Conservation (phyloP, 768 basidiomycete species). For the Trametes cingulata region DNA sequence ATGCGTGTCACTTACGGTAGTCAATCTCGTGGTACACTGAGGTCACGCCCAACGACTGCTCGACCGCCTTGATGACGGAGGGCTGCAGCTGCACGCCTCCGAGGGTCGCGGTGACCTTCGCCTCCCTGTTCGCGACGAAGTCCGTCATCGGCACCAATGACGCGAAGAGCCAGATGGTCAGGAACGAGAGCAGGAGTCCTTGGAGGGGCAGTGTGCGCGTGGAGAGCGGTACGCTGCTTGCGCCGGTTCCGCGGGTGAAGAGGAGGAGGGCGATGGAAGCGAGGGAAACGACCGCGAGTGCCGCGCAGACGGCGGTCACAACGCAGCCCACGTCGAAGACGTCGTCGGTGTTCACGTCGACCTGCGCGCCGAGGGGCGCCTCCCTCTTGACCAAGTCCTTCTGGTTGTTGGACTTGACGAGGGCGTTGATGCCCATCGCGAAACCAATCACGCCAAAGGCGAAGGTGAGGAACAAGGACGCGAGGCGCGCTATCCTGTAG, state of each 20-base stretch:
- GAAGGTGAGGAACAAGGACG: conserved; percentile 32
- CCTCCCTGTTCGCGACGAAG: conserved; percentile 47
- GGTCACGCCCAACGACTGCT: conserved; percentile 40
- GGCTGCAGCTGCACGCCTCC: conserved; percentile 39
- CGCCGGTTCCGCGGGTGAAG: conserved; percentile 26
- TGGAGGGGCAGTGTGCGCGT: conserved; percentile 38
- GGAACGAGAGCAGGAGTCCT: conserved; percentile 41
- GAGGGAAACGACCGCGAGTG: conserved; percentile 26
- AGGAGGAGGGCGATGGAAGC: conserved; percentile 33
- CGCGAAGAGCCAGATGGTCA: conserved; percentile 49
- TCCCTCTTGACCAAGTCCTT: conserved; percentile 34
- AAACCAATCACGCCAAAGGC: conserved; percentile 33
- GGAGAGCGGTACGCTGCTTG: conserved; percentile 17
- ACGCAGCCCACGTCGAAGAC: conserved; percentile 31
- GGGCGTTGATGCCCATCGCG: conserved; percentile 34
- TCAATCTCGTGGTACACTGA: conserved; percentile 45
- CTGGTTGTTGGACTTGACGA: conserved; percentile 41
- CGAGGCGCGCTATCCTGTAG: conserved; percentile 25
- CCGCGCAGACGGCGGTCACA: conserved; percentile 36
- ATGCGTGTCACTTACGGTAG: conserved; percentile 45
- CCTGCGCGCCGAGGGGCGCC: conserved; percentile 35
- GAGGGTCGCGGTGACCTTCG: conserved; percentile 46
- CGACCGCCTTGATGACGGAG: conserved; percentile 37
- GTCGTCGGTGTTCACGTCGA: conserved; percentile 40
- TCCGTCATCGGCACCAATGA: conserved; percentile 48